Evolutionary conservation across 768 basidiomycete species (phyloP), one percentile per base, ranked within the genome.

Genomic region (Rhodosporidiobolus sp.): DNA sequence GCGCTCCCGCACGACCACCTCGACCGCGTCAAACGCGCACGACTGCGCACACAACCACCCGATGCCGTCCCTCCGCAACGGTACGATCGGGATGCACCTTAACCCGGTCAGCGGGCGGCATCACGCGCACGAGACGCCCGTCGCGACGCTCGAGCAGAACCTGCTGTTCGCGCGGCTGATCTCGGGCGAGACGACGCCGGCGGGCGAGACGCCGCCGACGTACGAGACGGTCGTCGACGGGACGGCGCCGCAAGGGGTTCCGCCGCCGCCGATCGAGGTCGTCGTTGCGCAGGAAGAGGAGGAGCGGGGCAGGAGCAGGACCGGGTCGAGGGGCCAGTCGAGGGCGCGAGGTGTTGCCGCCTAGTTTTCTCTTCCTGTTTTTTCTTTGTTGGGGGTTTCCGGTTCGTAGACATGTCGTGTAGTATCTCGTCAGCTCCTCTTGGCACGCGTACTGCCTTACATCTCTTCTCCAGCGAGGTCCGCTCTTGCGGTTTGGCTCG

Each of bases 151-250:
- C 28, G 81, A 82, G 67, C 76, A 82, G 52, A 82, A 80, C 67
- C 79, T 81, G 22, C 85, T 89, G 69, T 93, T 90, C 77, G 93
- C 92, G 79, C 85, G 89, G 34, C 85, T 96, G 28, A 85, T 96
- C 50, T 86, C 89, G 19, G 94, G 94, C 32, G 88, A 89, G 79
- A 90, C 90, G 80, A 89, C 85, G 58, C 88, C 90, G 77, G 83
- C 84, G 24, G 94, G 94, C 12, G 93, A 96, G 80, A 85, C 86
- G 14, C 94, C 94, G 0, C 94, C 94, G 7, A 83, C 87, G n/a
- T 93, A 94, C 79, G 80, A 78, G 0, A 80, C 82, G 30, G 82
- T 68, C 10, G 69, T 45, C 22, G 60, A 67, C 11, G 69, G 55
- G 14, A 54, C 50, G 28, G 52, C 66, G 11, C 50, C 50, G 28